Evolutionary conservation across 163 green algal genomes (phyloP).

Genomic region (Scenedesmus sp.): DNA sequence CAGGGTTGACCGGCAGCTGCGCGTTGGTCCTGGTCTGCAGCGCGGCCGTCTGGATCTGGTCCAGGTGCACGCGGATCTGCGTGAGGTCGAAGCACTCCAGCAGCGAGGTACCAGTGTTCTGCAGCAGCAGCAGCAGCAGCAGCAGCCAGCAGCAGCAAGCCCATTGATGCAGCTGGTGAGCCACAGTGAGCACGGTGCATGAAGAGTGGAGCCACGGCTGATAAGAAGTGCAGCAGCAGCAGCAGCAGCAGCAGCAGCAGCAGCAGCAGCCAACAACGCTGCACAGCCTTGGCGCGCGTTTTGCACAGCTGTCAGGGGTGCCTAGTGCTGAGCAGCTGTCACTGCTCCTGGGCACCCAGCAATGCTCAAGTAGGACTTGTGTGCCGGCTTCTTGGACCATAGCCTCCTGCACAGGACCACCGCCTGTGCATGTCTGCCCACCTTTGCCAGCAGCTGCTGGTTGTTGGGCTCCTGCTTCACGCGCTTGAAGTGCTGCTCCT

Average conservation of each 20-base stretch:
- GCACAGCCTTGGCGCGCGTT: not conserved
- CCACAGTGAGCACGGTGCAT: too few relatives aligned
- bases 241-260: not conserved
- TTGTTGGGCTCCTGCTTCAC: conserved; percentile 49
- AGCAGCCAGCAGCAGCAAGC: not conserved
- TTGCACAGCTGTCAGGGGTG: too few relatives aligned
- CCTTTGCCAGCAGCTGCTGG: conserved; percentile 53
- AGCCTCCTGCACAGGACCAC: too few relatives aligned
- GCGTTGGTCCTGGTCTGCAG: conserved; percentile 38
- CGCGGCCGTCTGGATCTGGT: conserved; percentile 56
- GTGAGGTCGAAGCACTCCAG: conserved; percentile 89
- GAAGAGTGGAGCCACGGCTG: too few relatives aligned
- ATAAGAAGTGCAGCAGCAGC: too few relatives aligned
- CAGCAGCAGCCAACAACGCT: not conserved
- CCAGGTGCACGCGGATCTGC: conserved; percentile 87
- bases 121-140: not conserved
- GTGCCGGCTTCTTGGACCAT: too few relatives aligned
- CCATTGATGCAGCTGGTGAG: too few relatives aligned
- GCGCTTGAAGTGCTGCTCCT: conserved; percentile 61
- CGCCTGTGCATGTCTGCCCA: too few relatives aligned
- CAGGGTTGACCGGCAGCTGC: conserved; percentile 54
- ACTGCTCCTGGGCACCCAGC: too few relatives aligned
- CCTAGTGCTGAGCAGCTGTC: not conserved
- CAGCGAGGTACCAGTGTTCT: conserved; percentile 90
- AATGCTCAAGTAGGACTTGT: too few relatives aligned